Conservation (phyloP, 2,329 filamentous ascomycete species). For the Cordyceps tenuipes region DNA sequence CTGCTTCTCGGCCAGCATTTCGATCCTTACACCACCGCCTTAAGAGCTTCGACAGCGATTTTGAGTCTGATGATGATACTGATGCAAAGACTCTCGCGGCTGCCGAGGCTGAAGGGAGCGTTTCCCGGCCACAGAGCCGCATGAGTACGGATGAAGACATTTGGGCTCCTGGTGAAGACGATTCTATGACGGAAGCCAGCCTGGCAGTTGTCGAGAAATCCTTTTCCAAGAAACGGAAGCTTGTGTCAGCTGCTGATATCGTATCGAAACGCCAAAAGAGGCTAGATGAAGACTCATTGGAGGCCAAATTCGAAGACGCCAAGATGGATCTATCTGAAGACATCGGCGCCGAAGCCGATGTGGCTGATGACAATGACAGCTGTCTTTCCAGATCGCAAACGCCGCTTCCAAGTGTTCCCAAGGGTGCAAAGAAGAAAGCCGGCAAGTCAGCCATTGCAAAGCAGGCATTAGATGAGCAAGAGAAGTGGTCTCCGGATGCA, state of each 20-base stretch:
- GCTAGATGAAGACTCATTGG: constrained; percentile 69
- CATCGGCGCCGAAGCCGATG: constrained; percentile 38
- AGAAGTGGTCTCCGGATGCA: constrained; percentile 46
- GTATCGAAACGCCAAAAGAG: constrained; percentile 76
- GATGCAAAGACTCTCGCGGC: constrained; percentile 49
- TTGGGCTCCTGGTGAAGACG: constrained; percentile 48
- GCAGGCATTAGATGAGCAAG: constrained; percentile 60
- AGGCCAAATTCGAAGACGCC: constrained; percentile 47
- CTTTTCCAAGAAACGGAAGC: constrained; percentile 62
- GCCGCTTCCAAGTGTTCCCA: constrained; percentile 27
- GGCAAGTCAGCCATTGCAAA: constrained; percentile 70
- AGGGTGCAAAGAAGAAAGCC: constrained; percentile 40
- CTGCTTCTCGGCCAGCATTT: constrained; percentile 51
- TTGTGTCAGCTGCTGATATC: constrained; percentile 56
- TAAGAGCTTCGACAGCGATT: constrained; percentile 54
- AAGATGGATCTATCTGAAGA: constrained; percentile 43
- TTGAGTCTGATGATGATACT: constrained; percentile 81
- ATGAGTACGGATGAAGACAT: constrained; percentile 54
- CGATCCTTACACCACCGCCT: constrained; percentile 73
- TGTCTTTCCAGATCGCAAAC: constrained; percentile 39
- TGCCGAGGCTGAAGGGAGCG: constrained; percentile 76
- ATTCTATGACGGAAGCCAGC: constrained; percentile 65
- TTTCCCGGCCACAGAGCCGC: constrained; percentile 72
- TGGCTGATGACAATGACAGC: constrained; percentile 38
- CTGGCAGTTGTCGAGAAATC: constrained; percentile 52